phyloP scores from a whole-genome alignment of 495 filamentous ascomycete species.

The Aspergillus sclerotioniger region DNA sequence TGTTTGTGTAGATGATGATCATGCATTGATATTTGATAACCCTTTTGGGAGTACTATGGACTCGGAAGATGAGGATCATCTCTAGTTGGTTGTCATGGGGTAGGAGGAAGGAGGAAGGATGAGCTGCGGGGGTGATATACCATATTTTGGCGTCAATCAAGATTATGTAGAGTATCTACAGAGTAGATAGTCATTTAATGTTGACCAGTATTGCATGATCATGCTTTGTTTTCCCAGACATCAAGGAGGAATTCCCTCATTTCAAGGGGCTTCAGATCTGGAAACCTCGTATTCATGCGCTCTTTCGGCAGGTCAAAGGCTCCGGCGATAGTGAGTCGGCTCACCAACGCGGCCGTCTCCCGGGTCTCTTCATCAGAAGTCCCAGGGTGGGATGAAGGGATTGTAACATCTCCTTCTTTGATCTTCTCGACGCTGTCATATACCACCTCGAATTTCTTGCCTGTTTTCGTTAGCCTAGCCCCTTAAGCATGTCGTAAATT shows the following conservation, averaged over 20 bases:
- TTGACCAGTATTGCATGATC: not conserved
- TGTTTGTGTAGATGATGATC: not conserved
- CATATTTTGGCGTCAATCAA: not conserved
- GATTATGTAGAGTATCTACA: not conserved
- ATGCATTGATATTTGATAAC: not conserved
- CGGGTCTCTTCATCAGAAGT: slow-evolving; percentile 28
- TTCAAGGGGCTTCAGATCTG: slow-evolving; percentile 26
- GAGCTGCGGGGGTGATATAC: too few species aligned
- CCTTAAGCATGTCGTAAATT: not conserved
- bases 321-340: slow-evolving; percentile 30
- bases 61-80: not conserved
- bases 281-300: slow-evolving; percentile 28
- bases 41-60: not conserved
- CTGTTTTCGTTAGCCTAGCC: slow-evolving; percentile 19
- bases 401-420: slow-evolving; percentile 42
- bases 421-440: slow-evolving; percentile 51
- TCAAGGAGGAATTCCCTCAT: slow-evolving; percentile 30
- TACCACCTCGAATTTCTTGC: slow-evolving; percentile 46
- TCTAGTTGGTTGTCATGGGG: not conserved
- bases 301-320: slow-evolving; percentile 33
- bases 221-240: slow-evolving; percentile 20
- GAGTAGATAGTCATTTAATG: not conserved
- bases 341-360: slow-evolving; percentile 33
- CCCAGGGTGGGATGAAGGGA: slow-evolving; percentile 36
- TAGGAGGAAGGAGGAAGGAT: too few species aligned